Evolutionary conservation across 495 filamentous ascomycete genomes (phyloP).

Genomic region (Diplogelasinospora grovesii): DNA sequence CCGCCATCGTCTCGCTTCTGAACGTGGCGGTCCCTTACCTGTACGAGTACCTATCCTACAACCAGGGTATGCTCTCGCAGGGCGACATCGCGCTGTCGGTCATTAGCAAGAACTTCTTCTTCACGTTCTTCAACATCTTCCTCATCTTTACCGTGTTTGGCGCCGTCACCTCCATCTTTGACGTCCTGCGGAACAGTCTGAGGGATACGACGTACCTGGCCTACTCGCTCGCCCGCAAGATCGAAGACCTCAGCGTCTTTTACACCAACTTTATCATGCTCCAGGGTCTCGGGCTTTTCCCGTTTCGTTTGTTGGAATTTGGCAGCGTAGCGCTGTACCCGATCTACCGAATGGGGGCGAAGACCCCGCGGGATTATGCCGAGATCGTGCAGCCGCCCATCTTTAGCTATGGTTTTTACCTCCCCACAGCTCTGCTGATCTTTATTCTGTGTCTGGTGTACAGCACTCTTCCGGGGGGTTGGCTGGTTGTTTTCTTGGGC

Average conservation of each 20-base stretch:
- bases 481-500: slow-evolving; percentile 74
- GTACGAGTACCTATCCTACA: slow-evolving; percentile 85
- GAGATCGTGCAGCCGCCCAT: slow-evolving; percentile 74
- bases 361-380: slow-evolving; percentile 86
- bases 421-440: slow-evolving; percentile 84
- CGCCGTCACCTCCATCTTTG: slow-evolving; percentile 65
- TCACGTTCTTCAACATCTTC: slow-evolving; percentile 98
- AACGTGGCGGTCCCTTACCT: slow-evolving; percentile 87
- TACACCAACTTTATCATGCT: slow-evolving; percentile 94
- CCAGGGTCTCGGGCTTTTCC: slow-evolving; percentile 86
- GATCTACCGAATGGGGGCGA: slow-evolving; percentile 66
- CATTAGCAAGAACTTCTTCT: slow-evolving; percentile 99
- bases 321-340: slow-evolving; percentile 82
- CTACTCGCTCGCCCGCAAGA: slow-evolving; percentile 62
- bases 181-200: slow-evolving; percentile 63
- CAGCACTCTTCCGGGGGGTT: slow-evolving; percentile 77
- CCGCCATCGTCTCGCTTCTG: slow-evolving; percentile 72
- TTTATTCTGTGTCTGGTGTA: slow-evolving; percentile 95
- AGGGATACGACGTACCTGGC: slow-evolving; percentile 75
- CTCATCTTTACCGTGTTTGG: slow-evolving; percentile 88
- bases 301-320: slow-evolving; percentile 85
- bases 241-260: slow-evolving; percentile 68
- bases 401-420: slow-evolving; percentile 94
- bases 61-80: slow-evolving; percentile 90
- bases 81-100: slow-evolving; percentile 91